Base-by-base conservation (phyloP, 352 stramenopile species). In the Nothophytophthora sp. region DNA sequence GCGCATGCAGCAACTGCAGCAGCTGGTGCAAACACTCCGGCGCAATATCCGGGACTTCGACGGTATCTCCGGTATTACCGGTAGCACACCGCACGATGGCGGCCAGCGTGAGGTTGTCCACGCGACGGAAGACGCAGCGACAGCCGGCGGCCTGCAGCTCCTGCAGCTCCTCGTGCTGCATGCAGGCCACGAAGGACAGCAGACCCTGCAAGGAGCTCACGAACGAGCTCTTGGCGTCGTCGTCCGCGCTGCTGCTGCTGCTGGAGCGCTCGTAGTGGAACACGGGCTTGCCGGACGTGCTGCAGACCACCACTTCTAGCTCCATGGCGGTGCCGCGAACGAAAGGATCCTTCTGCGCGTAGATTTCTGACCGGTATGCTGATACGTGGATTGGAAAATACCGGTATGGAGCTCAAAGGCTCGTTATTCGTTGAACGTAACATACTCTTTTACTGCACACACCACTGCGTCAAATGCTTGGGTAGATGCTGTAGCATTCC, bases 161-260 rank as follows among this genome's bases (percentile, higher is more conserved):
- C 40, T 72, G 66, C 37, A 90, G 72, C 44, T 83, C 63, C 27
- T 84, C 73, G 23, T 79, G 58, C 36, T 86, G 76, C 43, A 68
- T 79, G 55, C 73, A 85, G 9, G 40, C 29, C 10, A 88, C 70
- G 44, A 85, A 90, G 20, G 74, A 80, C 34, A 90, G 35, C 16
- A 90, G 60, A 4, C 76, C 79, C 47, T 90, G 76, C 12, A 90
- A 58, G 18, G 79, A 90, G 50, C 73, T 82, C 15, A 74, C 58
- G 28, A 90, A 86, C 15, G 73, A 76, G 35, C 67, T 76, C 27
- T 65, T 63, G 39, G n/a, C n/a, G n/a, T 50, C 48, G 24, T 58
- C 50, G 40, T 65, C 55, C n/a, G 47, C 55, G n/a, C 37, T 55
- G 3, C 23, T 30, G 1, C 18, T 20, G 6, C 32, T 53, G 11